Base-by-base conservation (phyloP, 345 rosid species). In the Pistacia atlantica region DNA sequence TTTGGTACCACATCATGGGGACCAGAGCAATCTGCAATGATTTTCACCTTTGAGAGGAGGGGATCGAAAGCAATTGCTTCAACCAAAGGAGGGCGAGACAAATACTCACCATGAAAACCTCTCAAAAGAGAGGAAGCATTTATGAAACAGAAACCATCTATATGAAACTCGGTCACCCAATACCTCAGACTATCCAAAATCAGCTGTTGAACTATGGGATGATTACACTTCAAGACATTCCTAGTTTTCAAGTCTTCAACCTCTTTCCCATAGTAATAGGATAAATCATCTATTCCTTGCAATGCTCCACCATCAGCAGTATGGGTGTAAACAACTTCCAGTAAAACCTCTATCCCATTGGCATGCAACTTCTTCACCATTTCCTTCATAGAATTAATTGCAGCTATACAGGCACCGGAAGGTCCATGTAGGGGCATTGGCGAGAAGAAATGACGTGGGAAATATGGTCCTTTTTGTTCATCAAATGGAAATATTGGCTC, bases 61-160 rank as follows among this genome's bases (percentile, higher is more conserved):
- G 99, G 99, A 85, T 96, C 97, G 11, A 96, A 93, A 62, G 98
- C 84, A 63, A 96, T 92, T 49, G 99, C 91, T 84, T 96, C 99
- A 38, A 92, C 83, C 79, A 93, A 75, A 28, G 94, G 97, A 75
- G 99, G 97, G 17, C 95, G 97, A 66, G 97, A 85, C 62, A 96
- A 86, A 71, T 70, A 48, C 66, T 96, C 93, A 31, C 98, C 94
- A 2, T 86, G 81, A 55, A 81, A 83, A 11, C 97, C 97, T 86
- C 86, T 89, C 75, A 93, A 81, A 42, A 96, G 86, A 72, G 84
- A 82, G 0, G 90, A 87, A 77, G 99, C 94, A 72, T 96, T 91
- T 56, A 92, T 78, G 83, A 96, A 96, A 82, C 91, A 86, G 69
- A 93, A 93, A 38, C 99, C 99, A 81, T 96, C 99, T 54, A 96